Conservation (phyloP, 352 stramenopile genomes). For the Globisporangium rhizosaccharum region DNA sequence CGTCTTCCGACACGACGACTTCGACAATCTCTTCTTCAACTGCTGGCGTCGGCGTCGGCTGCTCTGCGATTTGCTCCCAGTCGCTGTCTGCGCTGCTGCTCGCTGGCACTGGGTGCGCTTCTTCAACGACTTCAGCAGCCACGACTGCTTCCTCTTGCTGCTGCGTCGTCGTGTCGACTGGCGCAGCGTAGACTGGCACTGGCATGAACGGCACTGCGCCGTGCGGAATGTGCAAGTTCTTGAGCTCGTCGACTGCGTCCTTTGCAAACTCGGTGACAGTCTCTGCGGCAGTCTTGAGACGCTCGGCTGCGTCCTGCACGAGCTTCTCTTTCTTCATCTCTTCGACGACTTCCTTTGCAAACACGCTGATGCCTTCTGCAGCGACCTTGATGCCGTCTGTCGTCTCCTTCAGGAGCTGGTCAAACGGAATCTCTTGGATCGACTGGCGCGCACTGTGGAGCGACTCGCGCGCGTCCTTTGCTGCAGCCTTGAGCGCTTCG, state of each 20-base stretch:
- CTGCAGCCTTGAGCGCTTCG: constrained; percentile 51
- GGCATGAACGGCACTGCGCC: constrained; percentile 3
- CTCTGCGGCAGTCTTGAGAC: constrained; percentile 26
- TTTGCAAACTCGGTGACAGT: constrained; percentile 32
- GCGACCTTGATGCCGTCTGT: constrained; percentile 73
- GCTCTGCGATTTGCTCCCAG: constrained; percentile 60
- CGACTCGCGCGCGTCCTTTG: constrained; percentile 51
- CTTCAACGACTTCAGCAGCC: constrained; percentile 21
- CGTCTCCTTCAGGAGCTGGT: constrained; percentile 77
- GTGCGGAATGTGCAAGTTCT: constrained; percentile 30
- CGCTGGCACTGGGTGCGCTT: constrained; percentile 11
- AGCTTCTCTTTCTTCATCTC: constrained; percentile 44
- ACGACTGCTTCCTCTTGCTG: constrained; percentile 23
- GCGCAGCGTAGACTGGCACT: constrained; percentile 7
- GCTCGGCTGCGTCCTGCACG: constrained; percentile 10
- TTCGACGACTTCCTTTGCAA: constrained; percentile 69
- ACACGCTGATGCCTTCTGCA: constrained; percentile 64
- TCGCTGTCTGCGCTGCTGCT: constrained; percentile 40
- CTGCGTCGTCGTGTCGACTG: constrained; percentile 16
- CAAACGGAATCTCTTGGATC: constrained; percentile 81
- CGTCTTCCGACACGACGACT: constrained; percentile 46
- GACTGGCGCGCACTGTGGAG: constrained; percentile 38
- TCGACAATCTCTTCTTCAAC: constrained; percentile 39
- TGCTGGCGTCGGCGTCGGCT: constrained; percentile 2
- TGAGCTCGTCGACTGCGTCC: constrained; percentile 70